phyloP scores from a whole-genome alignment of 139 green algal species.

The Picochlorum sp. region DNA sequence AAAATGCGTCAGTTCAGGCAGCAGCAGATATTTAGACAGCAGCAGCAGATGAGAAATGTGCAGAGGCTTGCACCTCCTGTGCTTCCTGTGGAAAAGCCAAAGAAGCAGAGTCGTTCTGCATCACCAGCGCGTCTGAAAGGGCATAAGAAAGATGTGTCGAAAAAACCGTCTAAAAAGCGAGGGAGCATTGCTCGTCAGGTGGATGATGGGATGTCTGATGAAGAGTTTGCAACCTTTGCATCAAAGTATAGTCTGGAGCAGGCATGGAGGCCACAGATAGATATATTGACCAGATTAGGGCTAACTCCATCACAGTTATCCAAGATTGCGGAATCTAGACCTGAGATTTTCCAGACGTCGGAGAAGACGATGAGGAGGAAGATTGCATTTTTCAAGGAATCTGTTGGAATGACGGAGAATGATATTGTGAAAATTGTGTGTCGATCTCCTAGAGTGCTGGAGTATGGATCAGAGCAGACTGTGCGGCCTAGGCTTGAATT shows the following conservation, averaged over 20 bases:
- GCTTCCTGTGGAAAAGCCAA: background rate
- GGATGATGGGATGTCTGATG: background rate
- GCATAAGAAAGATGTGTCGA: background rate
- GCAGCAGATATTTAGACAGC: conserved; percentile 12
- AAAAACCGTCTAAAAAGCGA: background rate
- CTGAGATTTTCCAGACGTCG: conserved; percentile 27
- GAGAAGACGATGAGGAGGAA: conserved; percentile 29
- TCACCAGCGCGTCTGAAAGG: conserved; percentile 3
- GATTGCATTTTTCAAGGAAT: conserved; percentile 35
- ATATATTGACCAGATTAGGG: conserved; percentile 21
- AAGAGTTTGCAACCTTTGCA: conserved; percentile 14
- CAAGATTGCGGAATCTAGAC: conserved; percentile 7
- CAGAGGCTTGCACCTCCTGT: background rate
- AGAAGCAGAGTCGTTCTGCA: background rate
- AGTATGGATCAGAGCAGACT: conserved; percentile 38
- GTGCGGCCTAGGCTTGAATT: conserved; percentile 43
- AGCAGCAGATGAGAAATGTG: background rate
- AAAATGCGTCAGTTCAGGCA: conserved; percentile 11
- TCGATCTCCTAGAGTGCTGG: conserved; percentile 43
- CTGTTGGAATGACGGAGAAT: conserved; percentile 30
- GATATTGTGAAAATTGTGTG: conserved; percentile 44
- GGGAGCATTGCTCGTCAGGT: background rate
- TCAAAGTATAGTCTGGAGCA: conserved; percentile 10
- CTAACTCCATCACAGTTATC: conserved; percentile 15
- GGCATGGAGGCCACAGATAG: conserved; percentile 23